Evolutionary conservation across 805 yeast species (phyloP).

Genomic region (Millerozyma miso): DNA sequence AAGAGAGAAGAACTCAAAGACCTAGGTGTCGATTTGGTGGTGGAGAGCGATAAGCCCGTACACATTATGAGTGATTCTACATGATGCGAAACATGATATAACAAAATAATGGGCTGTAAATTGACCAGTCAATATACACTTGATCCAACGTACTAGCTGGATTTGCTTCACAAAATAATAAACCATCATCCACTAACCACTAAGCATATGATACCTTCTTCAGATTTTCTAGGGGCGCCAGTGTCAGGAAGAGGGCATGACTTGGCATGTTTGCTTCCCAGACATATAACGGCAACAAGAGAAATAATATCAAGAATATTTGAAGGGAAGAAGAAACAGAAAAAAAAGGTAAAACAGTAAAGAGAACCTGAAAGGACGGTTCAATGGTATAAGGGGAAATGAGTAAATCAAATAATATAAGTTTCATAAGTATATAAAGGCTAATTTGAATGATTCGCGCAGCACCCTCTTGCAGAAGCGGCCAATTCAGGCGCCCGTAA

Average conservation of each 20-base stretch:
- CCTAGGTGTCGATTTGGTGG: neutral
- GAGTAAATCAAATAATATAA: neutral
- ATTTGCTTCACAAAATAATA: no score
- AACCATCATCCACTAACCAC: no score
- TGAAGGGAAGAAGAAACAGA: neutral
- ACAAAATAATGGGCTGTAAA: neutral
- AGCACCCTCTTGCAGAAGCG: no score
- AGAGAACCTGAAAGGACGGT: neutral
- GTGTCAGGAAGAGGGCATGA: no score
- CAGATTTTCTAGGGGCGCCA: no score
- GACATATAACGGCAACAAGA: no score
- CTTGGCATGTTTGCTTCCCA: no score
- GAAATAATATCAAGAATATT: no score
- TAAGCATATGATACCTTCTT: no score
- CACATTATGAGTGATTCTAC: neutral
- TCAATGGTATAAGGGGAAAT: neutral
- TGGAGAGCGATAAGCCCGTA: neutral
- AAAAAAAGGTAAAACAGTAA: neutral
- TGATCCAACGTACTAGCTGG: neutral
- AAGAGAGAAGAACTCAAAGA: constrained; percentile 1
- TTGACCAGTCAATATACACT: neutral
- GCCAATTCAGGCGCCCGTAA: neutral
- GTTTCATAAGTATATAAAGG: neutral
- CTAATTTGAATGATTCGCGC: neutral
- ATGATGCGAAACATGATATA: neutral